Percentiles rank a stretch among this genome's conserved stretches.
Conservation (phyloP, 2,329 filamentous ascomycete species). For the Verticillium nubilum region DNA sequence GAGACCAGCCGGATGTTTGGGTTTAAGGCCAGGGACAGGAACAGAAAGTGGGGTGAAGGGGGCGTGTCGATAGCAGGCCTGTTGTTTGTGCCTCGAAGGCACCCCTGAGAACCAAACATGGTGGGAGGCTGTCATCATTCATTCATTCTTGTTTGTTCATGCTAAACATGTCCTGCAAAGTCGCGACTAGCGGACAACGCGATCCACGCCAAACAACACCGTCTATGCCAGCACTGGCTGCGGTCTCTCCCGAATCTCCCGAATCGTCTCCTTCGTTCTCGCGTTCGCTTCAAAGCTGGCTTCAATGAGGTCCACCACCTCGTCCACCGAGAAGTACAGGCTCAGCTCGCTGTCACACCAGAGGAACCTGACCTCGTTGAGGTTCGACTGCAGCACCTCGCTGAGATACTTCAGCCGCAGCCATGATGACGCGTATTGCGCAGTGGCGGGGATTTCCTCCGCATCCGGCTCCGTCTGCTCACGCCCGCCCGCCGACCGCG, state of each 20-base stretch:
- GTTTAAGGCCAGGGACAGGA: not conserved
- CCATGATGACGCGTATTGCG: slow-evolving; percentile 58
- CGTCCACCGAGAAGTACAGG: slow-evolving; percentile 54
- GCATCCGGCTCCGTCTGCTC: slow-evolving; percentile 13
- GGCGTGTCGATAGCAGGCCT: slow-evolving; percentile 8
- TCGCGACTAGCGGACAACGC: too few species aligned
- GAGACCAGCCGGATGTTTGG: not conserved
- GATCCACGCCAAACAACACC: too few species aligned
- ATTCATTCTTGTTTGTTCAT: not conserved
- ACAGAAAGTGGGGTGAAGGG: not conserved
- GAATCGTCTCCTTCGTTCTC: slow-evolving; percentile 51
- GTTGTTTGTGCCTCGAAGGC: too few species aligned
- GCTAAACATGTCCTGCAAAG: not conserved
- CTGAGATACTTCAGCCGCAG: slow-evolving; percentile 59
- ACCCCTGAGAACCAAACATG: not conserved
- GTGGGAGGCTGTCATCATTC: not conserved
- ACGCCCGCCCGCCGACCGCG: slow-evolving; percentile 20
- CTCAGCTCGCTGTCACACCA: slow-evolving; percentile 64
- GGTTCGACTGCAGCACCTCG: slow-evolving; percentile 61
- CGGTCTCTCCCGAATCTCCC: slow-evolving; percentile 50
- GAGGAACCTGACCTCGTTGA: slow-evolving; percentile 56
- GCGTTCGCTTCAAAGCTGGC: slow-evolving; percentile 61
- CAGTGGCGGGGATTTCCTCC: slow-evolving; percentile 46
- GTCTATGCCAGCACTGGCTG: slow-evolving; percentile 24
- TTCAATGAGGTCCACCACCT: slow-evolving; percentile 57